These are phyloP conservation scores for Aspergillus ruber DNA, from an alignment of 2,329 filamentous ascomycete genomes.

Conservation along the genomic window DNA sequence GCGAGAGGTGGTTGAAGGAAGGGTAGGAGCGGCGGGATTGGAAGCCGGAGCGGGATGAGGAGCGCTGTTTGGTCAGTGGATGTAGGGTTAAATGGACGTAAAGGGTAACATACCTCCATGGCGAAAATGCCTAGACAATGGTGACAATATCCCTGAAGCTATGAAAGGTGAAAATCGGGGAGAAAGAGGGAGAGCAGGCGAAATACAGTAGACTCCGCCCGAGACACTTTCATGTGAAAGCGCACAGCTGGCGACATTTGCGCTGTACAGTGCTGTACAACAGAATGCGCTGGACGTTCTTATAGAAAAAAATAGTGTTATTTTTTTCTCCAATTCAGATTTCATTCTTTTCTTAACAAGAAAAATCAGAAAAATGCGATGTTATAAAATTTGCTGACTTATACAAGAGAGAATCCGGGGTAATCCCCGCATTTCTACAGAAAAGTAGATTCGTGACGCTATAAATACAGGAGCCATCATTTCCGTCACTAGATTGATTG, in stretches of 20 bases:
- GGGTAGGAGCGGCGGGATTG: slow-evolving; percentile 51
- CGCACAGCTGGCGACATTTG: too few species aligned
- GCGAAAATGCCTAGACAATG: too few species aligned
- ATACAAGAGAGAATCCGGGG: not conserved
- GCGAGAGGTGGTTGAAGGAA: slow-evolving; percentile 53
- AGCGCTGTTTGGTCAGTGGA: slow-evolving; percentile 11
- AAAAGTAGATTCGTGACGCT: too few species aligned
- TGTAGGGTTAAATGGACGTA: not conserved
- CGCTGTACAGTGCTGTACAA: too few species aligned
- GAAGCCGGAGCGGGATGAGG: slow-evolving; percentile 23
- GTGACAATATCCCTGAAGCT: too few species aligned
- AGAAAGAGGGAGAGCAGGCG: not conserved
- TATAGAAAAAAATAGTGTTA: too few species aligned
- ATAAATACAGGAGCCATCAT: too few species aligned
- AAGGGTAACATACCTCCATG: not conserved
- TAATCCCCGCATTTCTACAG: not conserved
- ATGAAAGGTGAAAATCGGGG: not conserved
- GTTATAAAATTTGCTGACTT: not conserved
- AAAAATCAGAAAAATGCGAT: not conserved
- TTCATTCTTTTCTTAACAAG: too few species aligned
- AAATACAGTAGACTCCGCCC: too few species aligned
- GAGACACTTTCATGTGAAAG: too few species aligned
- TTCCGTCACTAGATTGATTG: not conserved
- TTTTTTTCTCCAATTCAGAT: too few species aligned
- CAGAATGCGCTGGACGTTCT: too few species aligned